These are phyloP conservation scores for Paramecium primaurelia DNA, from an alignment of 73 alveolate genomes.

Conservation along the genomic window DNA sequence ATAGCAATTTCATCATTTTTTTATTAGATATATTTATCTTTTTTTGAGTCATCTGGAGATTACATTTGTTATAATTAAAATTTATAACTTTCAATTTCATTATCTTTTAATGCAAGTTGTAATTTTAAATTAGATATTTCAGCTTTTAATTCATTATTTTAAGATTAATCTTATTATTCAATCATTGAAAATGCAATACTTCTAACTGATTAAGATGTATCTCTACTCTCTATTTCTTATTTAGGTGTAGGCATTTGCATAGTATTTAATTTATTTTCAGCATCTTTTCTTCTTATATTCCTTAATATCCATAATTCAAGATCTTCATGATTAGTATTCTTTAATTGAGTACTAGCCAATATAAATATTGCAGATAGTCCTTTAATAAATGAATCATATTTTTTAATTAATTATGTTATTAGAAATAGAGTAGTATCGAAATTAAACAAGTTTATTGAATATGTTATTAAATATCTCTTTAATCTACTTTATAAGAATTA, in stretches of 20 bases:
- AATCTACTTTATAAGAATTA: background rate
- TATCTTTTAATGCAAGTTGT: background rate
- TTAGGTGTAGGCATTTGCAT: background rate
- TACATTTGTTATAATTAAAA: background rate
- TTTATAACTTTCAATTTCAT: background rate
- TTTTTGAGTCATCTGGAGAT: background rate
- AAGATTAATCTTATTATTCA: background rate
- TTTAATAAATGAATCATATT: background rate
- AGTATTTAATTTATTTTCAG: background rate
- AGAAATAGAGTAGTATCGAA: background rate
- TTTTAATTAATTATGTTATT: background rate
- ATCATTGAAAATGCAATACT: background rate
- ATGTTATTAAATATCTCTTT: slow-evolving; percentile 6
- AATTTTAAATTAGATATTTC: background rate
- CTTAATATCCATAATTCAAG: background rate
- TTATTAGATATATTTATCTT: background rate
- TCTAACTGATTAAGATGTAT: background rate
- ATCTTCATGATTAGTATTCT: background rate
- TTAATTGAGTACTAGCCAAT: background rate
- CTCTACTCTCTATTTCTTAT: background rate
- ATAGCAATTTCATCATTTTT: background rate
- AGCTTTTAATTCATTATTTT: background rate
- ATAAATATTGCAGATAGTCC: background rate
- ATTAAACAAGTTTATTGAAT: background rate
- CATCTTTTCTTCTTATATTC: background rate